phyloP scores from a whole-genome alignment of 1,284 basidiomycete genomes.

The Chiua sp. region DNA sequence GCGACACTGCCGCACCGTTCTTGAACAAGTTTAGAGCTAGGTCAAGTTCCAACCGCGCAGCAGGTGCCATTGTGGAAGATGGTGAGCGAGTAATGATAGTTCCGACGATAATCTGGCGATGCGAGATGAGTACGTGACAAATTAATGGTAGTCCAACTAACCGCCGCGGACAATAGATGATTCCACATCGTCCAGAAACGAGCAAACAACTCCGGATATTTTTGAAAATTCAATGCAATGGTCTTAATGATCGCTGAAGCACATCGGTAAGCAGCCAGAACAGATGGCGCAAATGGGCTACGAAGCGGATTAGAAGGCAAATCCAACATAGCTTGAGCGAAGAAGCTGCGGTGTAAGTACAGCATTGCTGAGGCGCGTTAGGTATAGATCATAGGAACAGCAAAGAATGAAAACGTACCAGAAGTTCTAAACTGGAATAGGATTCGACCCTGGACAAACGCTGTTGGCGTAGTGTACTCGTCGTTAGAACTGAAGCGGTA shows the following conservation, averaged over 20 bases:
- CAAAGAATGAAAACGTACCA: conserved; percentile 36
- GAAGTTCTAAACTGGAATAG: conserved; percentile 57
- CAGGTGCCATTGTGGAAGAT: conserved; percentile 60
- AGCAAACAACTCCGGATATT: conserved; percentile 56
- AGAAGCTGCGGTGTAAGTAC: conserved; percentile 65
- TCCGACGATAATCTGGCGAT: conserved; percentile 57
- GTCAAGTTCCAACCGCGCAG: conserved; percentile 60
- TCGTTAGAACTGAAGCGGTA: conserved; percentile 51
- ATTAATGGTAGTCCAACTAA: conserved; percentile 27
- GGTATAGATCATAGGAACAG: conserved; percentile 14
- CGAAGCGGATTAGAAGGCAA: conserved; percentile 63
- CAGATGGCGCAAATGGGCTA: conserved; percentile 67
- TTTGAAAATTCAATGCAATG: conserved; percentile 53
- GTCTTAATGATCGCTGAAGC: conserved; percentile 63
- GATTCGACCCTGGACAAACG: conserved; percentile 54
- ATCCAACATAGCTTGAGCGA: conserved; percentile 65
- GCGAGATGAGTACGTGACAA: conserved; percentile 18
- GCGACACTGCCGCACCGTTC: conserved; percentile 51
- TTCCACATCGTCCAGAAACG: conserved; percentile 63
- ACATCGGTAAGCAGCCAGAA: conserved; percentile 65
- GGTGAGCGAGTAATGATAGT: conserved; percentile 60
- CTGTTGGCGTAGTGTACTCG: conserved; percentile 52
- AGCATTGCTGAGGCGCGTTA: conserved; percentile 46
- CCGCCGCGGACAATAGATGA: conserved; percentile 60
- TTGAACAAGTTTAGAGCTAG: conserved; percentile 60